Conservation (phyloP, 805 yeast species). For the Yamadazyma kitorensis region DNA sequence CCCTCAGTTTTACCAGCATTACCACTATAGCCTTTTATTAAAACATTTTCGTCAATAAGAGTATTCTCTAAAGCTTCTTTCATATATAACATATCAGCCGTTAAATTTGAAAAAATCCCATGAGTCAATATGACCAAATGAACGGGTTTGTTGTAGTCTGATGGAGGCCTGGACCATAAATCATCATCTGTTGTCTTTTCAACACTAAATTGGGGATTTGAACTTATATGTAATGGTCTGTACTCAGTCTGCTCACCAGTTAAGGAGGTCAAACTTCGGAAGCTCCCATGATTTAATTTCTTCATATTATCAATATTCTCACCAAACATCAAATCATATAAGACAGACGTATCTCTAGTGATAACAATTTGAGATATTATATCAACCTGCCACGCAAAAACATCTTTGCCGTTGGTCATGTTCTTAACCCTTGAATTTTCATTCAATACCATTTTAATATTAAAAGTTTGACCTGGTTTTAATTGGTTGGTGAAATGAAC, state of each 20-base stretch:
- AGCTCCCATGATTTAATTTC: conserved; percentile 25
- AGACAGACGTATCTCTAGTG: conserved; percentile 27
- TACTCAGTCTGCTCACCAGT: conserved; percentile 2
- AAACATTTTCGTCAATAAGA: conserved; percentile 30
- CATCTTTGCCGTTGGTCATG: conserved; percentile 1
- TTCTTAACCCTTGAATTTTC: conserved; percentile 29
- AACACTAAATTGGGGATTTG: conserved; percentile 26
- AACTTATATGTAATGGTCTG: conserved; percentile 7
- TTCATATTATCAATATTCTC: conserved; percentile 32
- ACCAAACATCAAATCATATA: conserved; percentile 38
- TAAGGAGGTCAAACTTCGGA: conserved; percentile 8
- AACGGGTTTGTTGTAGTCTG: conserved; percentile 25
- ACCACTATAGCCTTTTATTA: conserved; percentile 36
- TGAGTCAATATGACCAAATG: conserved; percentile 44
- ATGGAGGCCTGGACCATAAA: conserved; percentile 29
- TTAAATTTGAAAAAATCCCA: conserved; percentile 41
- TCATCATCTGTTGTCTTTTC: conserved; percentile 25
- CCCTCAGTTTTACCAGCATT: conserved; percentile 43
- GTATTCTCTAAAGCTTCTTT: conserved; percentile 29
- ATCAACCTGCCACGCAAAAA: conserved; percentile 37
- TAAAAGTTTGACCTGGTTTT: conserved; percentile 70
- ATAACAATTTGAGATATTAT: conserved; percentile 41
- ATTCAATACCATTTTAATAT: conserved; percentile 51
- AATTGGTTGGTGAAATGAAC: conserved; percentile 41
- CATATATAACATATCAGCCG: conserved; percentile 44